Base-by-base conservation (phyloP, 768 basidiomycete species). In the Pleurotus giganteus region DNA sequence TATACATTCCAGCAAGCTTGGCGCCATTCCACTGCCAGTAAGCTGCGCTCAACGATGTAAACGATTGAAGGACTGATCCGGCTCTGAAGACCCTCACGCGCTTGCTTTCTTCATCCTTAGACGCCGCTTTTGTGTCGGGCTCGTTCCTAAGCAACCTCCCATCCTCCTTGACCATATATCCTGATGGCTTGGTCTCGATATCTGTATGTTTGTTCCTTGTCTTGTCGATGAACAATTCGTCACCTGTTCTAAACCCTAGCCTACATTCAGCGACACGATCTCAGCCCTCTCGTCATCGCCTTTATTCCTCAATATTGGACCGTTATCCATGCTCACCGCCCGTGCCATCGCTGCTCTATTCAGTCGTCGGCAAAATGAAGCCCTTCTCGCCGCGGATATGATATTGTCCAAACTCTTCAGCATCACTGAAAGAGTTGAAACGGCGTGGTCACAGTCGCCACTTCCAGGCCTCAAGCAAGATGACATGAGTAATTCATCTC, bases 11-110 rank as follows among this genome's bases (percentile, higher is more conserved):
- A 65, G 74, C 37, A 85, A 83, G 60, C 68, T 89, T 39, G 79
- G 76, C 56, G 85, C 81, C 0, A 69, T 90, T 0, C 87, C 88
- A 4, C 68, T 91, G 4, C 65, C 78, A 2, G 71, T 79, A 23
- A 21, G 21, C 31, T n/a, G 26, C n/a, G 26, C n/a, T 27, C 28
- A 47, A 27, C n/a, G 23, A 12, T 15, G n/a, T 26, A 23, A 9
- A 24, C 42, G 17, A 21, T 27, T 44, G 24, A 29, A 21, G n/a
- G 37, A 27, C 13, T 31, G 46, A 37, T 9, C 21, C 37, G 45
- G 41, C n/a, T 8, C 29, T 43, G 42, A 58, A 60, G 59, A 42
- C 39, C 19, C 65, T 75, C 19, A 49, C 58, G 17, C 58, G 64
- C 24, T 57, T 72, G 47, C 57, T 73, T 8, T 74, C 76, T 26